Evolutionary conservation across 108 stramenopile genomes (phyloP), one percentile per base, ranked within the genome.

Genomic region (Seminavis robusta): DNA sequence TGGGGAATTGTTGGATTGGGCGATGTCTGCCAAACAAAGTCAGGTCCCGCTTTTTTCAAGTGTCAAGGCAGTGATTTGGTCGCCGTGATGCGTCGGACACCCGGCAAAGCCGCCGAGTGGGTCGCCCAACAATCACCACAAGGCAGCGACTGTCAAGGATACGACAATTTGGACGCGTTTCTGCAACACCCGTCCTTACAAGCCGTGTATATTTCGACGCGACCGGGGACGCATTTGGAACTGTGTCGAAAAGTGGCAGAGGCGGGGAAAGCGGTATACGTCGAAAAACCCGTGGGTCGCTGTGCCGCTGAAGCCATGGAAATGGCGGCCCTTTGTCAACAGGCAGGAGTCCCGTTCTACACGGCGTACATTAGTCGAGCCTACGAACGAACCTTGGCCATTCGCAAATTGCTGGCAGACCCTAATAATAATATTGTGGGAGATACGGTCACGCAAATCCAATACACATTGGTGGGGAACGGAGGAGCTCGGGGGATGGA

Each of bases 1-100:
- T 83, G 81, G 81, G 81, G 74, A 10, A 83, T 83, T 24, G 63
- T 83, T 15, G 81, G 81, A 9, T 59, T 83, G 34, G 81, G 81
- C 17, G 81, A 83, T 58, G 81, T 83, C 10, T 52, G 49, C n/a
- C 53, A 61, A 41, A 59, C 63, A 36, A 83, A 83, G 50, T 64
- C 74, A 21, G 81, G 81, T 33, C 81, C 81, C 17, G 63, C 81
- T 33, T 83, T 83, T 63, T 83, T 54, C 47, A 76, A 76, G 59
- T 69, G 63, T 29, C 9, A 65, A 15, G 61, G 59, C 27, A 65
- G 65, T 27, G 57, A 71, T 38, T 50, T 83, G 25, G 71, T 67
- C 0, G 77, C 81, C 1, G 81, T 79, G 15, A 79, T 83, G 77
- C 36, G 81, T 50, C 67, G 81, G 7, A 76, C 81, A 17, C 81